A percentile compares a stretch with the other conserved stretches of the same genome.
Evolutionary conservation across 495 filamentous ascomycete species (phyloP).

Genomic region (Penicillium simplicissimum): DNA sequence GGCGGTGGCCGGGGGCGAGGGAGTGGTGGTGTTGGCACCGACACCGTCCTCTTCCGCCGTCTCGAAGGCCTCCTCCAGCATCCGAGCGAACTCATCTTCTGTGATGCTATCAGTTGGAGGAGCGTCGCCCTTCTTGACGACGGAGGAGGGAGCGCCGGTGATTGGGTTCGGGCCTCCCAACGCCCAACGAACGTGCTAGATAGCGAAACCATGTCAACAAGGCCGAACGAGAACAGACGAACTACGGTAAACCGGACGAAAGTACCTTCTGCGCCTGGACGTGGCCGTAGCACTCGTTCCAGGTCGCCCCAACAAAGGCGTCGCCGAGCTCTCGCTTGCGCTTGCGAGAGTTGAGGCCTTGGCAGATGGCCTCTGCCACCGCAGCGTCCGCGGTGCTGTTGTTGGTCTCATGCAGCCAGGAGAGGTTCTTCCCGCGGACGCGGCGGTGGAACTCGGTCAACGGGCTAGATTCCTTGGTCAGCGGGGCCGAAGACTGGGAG

Average conservation of each 20-base stretch:
- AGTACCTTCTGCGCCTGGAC: conserved; percentile 4
- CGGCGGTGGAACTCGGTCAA: conserved; percentile 4
- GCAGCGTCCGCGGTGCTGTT: neutral
- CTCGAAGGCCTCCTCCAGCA: neutral
- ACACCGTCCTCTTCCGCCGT: neutral
- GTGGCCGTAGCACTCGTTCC: neutral
- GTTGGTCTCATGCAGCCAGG: conserved; percentile 9
- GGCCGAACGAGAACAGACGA: neutral
- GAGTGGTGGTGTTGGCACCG: neutral
- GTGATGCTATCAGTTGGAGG: neutral
- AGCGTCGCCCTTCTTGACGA: neutral
- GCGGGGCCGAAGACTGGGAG: neutral
- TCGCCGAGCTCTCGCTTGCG: neutral
- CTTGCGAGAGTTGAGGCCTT: conserved; percentile 3
- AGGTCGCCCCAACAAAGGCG: neutral
- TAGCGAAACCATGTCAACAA: neutral
- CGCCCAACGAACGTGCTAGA: conserved; percentile 3
- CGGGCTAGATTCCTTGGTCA: neutral
- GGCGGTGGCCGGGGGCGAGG: neutral
- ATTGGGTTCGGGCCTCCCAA: neutral
- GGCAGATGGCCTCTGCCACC: neutral
- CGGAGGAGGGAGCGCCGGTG: neutral
- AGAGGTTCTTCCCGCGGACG: conserved; percentile 3
- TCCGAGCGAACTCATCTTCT: neutral
- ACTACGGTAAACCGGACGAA: neutral